Base-by-base conservation (phyloP, 768 basidiomycete species). In the Lentinula detonsa region DNA sequence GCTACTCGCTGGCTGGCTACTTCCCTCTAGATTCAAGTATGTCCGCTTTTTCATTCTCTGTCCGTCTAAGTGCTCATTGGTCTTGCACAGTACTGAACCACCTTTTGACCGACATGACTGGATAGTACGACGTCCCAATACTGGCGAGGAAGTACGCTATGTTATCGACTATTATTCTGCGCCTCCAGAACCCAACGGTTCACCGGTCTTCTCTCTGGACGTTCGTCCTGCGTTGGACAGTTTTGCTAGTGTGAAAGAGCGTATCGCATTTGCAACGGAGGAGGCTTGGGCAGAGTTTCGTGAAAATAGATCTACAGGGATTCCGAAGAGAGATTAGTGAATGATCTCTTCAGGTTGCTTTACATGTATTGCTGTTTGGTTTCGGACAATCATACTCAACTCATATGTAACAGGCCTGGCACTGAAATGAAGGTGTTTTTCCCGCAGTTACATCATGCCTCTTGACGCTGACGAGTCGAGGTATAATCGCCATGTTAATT, bases 81-180 rank as follows among this genome's bases (percentile, higher is more conserved):
- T 50, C 35, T 10, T 56, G 42, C 28, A 5, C 68, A 98, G 95
- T 74, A 79, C 86, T 45, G 90, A 94, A 69, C 91, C 93, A 4
- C 97, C 96, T 0, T 98, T 99, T 70, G 97, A 99, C 70, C 87
- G 97, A 7, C 97, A 99, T 71, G 97, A 99, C 76, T 99, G 97
- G 97, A 75, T 97, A 57, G 82, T 99, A 58, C 89, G 89, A 34
- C 87, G 96, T 56, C 86, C 88, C 35, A 76, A 78, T 43, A 87
- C 88, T 1, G 87, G 90, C 16, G 84, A 91, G 66, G 90, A 93
- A 73, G 88, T 93, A 56, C 90, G 93, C 70, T 96, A 99, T 73
- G 91, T 99, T 51, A 98, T 99, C 67, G 97, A 99, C 77, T 99
- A 99, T 75, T 98, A 98, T 74, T 91, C 92, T 51, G 94, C 93